These are phyloP conservation scores for Primulina huaijiensis DNA, from an alignment of 257 asterid genomes.

Conservation along the genomic window DNA sequence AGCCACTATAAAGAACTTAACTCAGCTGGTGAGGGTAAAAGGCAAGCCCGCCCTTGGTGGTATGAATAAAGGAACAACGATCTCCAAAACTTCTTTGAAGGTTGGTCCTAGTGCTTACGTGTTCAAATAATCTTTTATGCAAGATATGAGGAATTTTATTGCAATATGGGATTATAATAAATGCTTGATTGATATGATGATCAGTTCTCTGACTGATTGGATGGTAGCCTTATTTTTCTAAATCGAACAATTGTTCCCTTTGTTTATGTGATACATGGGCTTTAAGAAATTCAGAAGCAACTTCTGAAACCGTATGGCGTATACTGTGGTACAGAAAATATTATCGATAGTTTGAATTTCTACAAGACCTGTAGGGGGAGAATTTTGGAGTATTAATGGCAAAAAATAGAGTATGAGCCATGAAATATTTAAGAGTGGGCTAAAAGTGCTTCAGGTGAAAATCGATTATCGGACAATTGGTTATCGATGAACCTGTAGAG, in stretches of 20 bases:
- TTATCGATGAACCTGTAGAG: no score
- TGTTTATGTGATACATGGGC: no score
- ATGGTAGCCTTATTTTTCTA: not conserved
- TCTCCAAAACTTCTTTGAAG: constrained; percentile 80
- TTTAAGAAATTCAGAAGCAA: no score
- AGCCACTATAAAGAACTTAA: constrained; percentile 85
- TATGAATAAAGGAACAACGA: constrained; percentile 64
- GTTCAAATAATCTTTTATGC: constrained; percentile 16
- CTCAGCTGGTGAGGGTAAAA: constrained; percentile 78
- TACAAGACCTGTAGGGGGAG: not conserved
- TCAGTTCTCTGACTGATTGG: not conserved
- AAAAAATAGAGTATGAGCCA: not conserved
- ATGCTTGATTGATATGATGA: not conserved
- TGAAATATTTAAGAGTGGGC: no score
- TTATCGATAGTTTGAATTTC: not conserved
- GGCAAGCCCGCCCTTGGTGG: constrained; percentile 50
- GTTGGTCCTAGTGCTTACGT: constrained; percentile 33
- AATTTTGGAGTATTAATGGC: not conserved
- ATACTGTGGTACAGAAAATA: not conserved
- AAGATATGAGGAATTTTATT: constrained; percentile 4
- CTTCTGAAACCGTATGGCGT: not conserved
- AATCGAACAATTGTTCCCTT: not conserved
- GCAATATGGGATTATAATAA: constrained; percentile 1
- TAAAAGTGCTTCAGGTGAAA: no score
- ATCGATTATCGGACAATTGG: no score